Evolutionary conservation across 371 early-diverging fungal genomes (phyloP), one percentile per base, ranked within the genome.

Genomic region (Mucor velutinosus): DNA sequence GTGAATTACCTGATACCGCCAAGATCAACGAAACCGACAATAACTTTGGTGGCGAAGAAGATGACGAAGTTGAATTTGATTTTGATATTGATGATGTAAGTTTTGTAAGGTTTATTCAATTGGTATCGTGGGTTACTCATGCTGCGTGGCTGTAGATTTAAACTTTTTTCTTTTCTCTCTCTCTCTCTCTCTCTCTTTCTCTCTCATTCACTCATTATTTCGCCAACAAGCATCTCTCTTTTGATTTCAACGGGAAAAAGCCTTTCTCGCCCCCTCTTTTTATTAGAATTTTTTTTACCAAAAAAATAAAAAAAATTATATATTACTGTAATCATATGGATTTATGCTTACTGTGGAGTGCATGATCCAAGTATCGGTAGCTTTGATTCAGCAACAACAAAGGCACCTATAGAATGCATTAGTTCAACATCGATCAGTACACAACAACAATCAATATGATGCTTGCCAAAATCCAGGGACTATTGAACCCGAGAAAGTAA

Each of bases 1-100:
- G 98, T 64, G 96, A 99, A 84, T 87, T 99, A 72, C 97, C 99
- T n/a, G 99, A 99, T 70, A 92, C 86, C 76, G 87, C 92, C 74
- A 90, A 91, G 82, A 89, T 91, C 67, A 92, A 92, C 66, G 94
- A 94, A 77, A 88, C 88, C 33, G 90, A 90, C 63, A 86, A 86
- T 56, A 65, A 60, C 69, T 89, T 86, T 74, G 90, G 85, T 72
- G 85, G 80, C 58, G 89, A 88, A 66, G 91, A 89, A 55, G 91
- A 92, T 57, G 91, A 92, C 56, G 95, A 92, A 67, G 89, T 92
- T 73, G 91, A 93, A 75, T 90, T 96, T 76, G 95, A 95, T 79
- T 95, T 95, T 81, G 94, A 95, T 76, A 93, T 95, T 78, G 95
- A 95, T 73, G 93, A 93, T 76, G 90, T 94, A 79, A 87, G 79